Base-by-base conservation (phyloP, 2,329 filamentous ascomycete genomes). In the Fusarium devonianum region DNA sequence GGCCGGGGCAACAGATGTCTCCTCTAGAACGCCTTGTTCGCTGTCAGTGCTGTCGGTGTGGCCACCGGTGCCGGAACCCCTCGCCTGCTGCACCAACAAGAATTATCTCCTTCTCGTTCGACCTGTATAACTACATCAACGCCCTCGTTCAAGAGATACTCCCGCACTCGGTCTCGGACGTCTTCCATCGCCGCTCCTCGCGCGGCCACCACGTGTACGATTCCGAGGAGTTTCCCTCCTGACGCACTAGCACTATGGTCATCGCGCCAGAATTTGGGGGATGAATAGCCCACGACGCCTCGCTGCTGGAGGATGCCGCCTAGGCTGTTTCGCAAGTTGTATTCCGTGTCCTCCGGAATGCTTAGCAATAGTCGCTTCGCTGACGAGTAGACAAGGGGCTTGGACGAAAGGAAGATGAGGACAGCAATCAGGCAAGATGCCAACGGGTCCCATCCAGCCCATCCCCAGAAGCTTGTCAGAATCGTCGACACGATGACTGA, bases 361-460 rank as follows among this genome's bases (percentile, higher is more conserved):
- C 91, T 90, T 3, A 99, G 81, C 16, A 99, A 78, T 4, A 99
- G 77, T 14, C 89, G 87, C 64, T 87, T 88, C 1, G 92, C 94
- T 1, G 90, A 92, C 12, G 89, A 91, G 54, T 85, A 85, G 16
- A 99, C 92, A 1, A 99, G 81, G 1, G 94, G 94, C 21, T 93
- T 84, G 0, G 94, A 90, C 7, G 92, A 96, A n/a, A 88, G 82
- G 69, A 97, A 92, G 60, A 99, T 99, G 35, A 99, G 80, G 18
- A 94, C 80, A 0, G 94, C 93, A 60, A 99, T 99, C 51, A 97
- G 80, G 70, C 92, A 95, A 0, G 93, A 97, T 0, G 94, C 94
- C 14, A 97, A 74, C 3, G 94, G 94, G 69, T 99, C 94, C 85
- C 93, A 99, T 17, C 93, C 91, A 6, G 90, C 83, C 92, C 93